Evolutionary conservation across 176 grass and related monocot species (phyloP), one percentile per base, ranked within the genome.

Genomic region (Oryza meridionalis): DNA sequence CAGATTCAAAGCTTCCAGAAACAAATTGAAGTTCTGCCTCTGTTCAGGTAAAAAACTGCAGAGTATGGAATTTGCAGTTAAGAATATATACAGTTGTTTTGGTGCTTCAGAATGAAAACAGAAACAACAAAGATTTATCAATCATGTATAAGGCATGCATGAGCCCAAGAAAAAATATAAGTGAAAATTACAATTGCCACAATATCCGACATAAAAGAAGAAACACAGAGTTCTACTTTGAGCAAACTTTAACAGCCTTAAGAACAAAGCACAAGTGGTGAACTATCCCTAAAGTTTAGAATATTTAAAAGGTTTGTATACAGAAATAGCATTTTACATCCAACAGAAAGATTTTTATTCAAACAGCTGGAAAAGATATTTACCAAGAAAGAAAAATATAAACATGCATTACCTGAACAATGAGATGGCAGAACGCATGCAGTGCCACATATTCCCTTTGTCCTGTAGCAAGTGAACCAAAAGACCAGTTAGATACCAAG

Each of bases 391-490:
- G 35, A 37, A 46, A 37, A 80, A 66, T 72, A 37, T 47, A 80
- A 59, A 73, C 44, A 78, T 24, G 47, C 11, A 79, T 73, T 79
- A 98, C 96, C 93, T 94, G 93, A 35, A 75, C 31, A 72, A 90
- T 96, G 82, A 98, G 93, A 49, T 86, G 89, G 71, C 93, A 88
- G 73, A 98, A 96, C 11, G 96, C 96, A 88, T 98, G 93, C 67
- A 98, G 85, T 11, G 91, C 96, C 70, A 98, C 77, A 74, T 98
- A 94, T 86, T 98, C 96, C 96, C 96, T 88, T 76, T 94, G 93
- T 81, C 93, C 95, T 87, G 96, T 98, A 44, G 96, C 93, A 83
- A 98, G 96, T 83, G 96, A 90, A 83, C 93, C 96, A 24, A 98
- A 24, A 98, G 91, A 86, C 92, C 83, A 25, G 83, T 93, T 67